Conservation (phyloP, 768 basidiomycete species). For the Leccinum arenicola region DNA sequence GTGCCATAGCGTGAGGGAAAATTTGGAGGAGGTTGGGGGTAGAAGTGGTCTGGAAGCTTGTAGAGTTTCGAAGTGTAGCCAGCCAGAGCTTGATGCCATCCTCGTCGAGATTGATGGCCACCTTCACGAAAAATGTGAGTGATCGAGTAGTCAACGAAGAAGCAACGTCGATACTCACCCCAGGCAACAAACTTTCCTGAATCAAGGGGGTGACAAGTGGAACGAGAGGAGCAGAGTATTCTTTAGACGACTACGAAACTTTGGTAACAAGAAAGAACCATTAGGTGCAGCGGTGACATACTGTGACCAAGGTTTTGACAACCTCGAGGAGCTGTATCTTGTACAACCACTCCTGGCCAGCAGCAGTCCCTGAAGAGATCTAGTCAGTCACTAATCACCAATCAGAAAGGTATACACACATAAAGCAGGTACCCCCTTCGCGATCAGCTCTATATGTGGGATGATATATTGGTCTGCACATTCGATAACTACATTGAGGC, state of each 20-base stretch:
- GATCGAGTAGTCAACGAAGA: neutral
- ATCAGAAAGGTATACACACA: slow-evolving; percentile 46
- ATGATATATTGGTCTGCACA: slow-evolving; percentile 52
- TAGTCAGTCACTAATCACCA: slow-evolving; percentile 6
- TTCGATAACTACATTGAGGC: slow-evolving; percentile 69
- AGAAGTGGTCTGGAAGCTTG: slow-evolving; percentile 45
- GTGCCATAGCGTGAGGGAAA: slow-evolving; percentile 57
- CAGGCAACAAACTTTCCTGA: slow-evolving; percentile 58
- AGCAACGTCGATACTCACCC: slow-evolving; percentile 35
- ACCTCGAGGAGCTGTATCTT: slow-evolving; percentile 69
- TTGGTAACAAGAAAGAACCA: slow-evolving; percentile 1
- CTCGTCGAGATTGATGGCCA: slow-evolving; percentile 66
- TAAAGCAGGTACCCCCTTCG: slow-evolving; percentile 61
- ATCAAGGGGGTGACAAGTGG: slow-evolving; percentile 62
- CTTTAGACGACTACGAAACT: slow-evolving; percentile 57
- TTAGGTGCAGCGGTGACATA: slow-evolving; percentile 28
- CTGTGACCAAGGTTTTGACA: slow-evolving; percentile 67
- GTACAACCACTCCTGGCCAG: slow-evolving; percentile 68
- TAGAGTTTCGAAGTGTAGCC: slow-evolving; percentile 63
- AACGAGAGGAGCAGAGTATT: slow-evolving; percentile 53
- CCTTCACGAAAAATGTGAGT: slow-evolving; percentile 39
- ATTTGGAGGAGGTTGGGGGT: slow-evolving; percentile 59
- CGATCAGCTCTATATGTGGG: slow-evolving; percentile 60
- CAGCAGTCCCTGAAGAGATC: slow-evolving; percentile 54
- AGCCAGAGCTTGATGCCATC: slow-evolving; percentile 80